Evolutionary conservation across 2,329 filamentous ascomycete species (phyloP).

Genomic region (Trichophyton mentagrophytes): DNA sequence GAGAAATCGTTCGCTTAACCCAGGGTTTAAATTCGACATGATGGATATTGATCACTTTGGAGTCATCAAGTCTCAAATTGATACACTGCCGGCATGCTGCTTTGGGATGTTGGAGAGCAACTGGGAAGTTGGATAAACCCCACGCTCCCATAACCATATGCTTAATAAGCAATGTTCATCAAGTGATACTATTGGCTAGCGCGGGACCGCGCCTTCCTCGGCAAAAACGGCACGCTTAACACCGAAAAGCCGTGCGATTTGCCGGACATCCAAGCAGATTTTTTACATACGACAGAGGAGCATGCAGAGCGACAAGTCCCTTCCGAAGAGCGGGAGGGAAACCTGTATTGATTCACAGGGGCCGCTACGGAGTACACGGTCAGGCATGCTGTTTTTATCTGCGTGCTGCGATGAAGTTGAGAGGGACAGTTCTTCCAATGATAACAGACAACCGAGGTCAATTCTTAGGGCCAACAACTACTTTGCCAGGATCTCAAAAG

Average conservation of each 20-base stretch:
- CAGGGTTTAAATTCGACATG: constrained; percentile 3
- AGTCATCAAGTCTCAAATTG: neutral
- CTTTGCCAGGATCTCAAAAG: neutral
- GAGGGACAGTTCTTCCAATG: neutral
- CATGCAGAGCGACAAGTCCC: neutral
- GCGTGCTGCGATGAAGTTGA: neutral
- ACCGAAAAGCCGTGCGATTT: neutral
- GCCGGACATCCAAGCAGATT: neutral
- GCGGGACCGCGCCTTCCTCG: neutral
- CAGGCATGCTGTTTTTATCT: neutral
- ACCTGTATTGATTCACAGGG: neutral
- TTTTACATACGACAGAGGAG: neutral
- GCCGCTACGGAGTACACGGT: neutral
- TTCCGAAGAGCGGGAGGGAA: neutral
- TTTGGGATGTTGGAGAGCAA: neutral
- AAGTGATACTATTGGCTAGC: neutral
- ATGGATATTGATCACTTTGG: neutral
- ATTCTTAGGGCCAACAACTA: neutral
- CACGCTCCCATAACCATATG: neutral
- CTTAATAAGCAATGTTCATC: neutral
- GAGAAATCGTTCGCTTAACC: constrained; percentile 28
- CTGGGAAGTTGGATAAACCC: neutral
- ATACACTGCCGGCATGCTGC: neutral
- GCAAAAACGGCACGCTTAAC: neutral
- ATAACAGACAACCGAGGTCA: neutral